Evolutionary conservation across 2,329 filamentous ascomycete genomes (phyloP), one percentile per base, ranked within the genome.

Genomic region (Cordyceps cateniannulata): DNA sequence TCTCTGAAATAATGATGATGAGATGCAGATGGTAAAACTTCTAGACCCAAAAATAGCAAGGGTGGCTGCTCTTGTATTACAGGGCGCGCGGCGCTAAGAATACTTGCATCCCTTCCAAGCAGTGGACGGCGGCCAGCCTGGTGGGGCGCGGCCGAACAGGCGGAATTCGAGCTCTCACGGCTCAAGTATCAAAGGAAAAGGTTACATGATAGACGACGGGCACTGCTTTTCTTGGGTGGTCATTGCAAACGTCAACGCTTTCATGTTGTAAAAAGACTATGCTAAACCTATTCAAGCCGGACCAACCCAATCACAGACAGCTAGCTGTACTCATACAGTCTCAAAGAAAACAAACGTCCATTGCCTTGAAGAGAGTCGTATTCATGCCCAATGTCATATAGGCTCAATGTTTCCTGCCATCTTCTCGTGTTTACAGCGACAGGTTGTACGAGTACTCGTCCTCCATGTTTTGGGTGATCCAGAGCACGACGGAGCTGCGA

Each of bases 401-500:
- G 25, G 18, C 18, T 25, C 9, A 5, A 20, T 18, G 16, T 24
- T 5, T 4, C 14, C 29, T 7, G 25, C 14, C 14, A 12, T 25
- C n/a, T 8, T 35, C 10, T 35, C 32, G 25, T 18, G 16, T 61
- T 74, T 71, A 86, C 64, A 88, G 76, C 62, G 85, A 80, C 66
- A 88, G 73, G 71, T 87, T 88, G 73, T 88, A 88, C 51, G 84
- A 81, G 67, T 88, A 88, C 73, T 88, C 85, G 68, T 88, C 85
- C 76, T 88, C 85, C 83, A 88, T 87, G 68, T 88, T 88, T 78
- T 88, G 85, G 74, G 82, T 85, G 60, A 88, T 74, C 85, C 85
- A 88, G 47, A 88, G 78, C 63, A 87, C 81, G 52, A 86, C 84
- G 24, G 82, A 82, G 73, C 84, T 85, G 65, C 18, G 12, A 9